Conservation (phyloP, 345 rosid species). For the Lepidium aucheri region DNA sequence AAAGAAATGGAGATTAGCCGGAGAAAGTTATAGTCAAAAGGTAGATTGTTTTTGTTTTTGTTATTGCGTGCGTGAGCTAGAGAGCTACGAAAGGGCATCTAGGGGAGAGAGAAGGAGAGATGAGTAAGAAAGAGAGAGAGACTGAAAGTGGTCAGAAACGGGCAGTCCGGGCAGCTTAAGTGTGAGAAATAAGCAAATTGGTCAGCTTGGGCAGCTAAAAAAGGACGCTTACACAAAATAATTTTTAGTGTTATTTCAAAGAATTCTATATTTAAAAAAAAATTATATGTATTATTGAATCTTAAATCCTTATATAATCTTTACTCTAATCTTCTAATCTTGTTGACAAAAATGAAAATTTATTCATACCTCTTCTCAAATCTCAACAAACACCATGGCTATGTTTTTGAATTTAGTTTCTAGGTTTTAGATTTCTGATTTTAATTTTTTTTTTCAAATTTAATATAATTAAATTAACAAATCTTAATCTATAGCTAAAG, state of each 20-base stretch:
- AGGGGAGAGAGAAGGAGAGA: slow-evolving; percentile 27
- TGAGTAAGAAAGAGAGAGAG: slow-evolving; percentile 19
- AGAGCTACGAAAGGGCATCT: slow-evolving; percentile 22
- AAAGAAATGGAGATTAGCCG: slow-evolving; percentile 6
- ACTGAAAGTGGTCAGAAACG: slow-evolving; percentile 46
- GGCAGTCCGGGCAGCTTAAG: slow-evolving; percentile 62
- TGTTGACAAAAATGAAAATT: neutral
- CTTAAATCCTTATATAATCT: neutral
- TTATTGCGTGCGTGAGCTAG: slow-evolving; percentile 16
- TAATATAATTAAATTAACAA: too few relatives aligned
- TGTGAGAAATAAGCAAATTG: slow-evolving; percentile 27
- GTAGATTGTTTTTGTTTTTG: slow-evolving; percentile 3
- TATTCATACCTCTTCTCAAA: too few relatives aligned
- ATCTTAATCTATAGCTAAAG: too few relatives aligned
- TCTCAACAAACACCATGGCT: too few relatives aligned
- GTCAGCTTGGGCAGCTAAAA: slow-evolving; percentile 49
- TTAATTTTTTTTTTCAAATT: too few relatives aligned
- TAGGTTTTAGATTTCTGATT: too few relatives aligned
- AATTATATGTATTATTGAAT: neutral
- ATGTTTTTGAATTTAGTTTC: too few relatives aligned
- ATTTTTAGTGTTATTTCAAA: neutral
- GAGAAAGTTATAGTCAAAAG: slow-evolving; percentile 44
- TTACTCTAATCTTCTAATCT: neutral
- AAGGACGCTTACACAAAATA: neutral
- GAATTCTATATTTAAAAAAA: too few relatives aligned